phyloP scores from a whole-genome alignment of 306 rosid species.

The Trifolium pratense region DNA sequence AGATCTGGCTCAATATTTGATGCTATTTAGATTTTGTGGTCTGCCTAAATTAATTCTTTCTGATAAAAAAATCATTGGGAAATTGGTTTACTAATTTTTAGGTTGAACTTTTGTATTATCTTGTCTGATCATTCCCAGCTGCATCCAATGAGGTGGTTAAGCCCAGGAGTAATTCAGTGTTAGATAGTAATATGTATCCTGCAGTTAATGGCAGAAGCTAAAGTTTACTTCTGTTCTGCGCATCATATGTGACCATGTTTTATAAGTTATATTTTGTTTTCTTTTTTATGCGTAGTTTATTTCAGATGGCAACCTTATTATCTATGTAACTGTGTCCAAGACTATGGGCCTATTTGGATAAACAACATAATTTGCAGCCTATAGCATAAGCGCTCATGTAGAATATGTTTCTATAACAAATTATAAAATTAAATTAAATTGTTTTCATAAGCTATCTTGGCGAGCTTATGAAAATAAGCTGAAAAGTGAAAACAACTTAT shows the following conservation, averaged over 20 bases:
- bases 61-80: conserved; percentile 1
- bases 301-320: conserved; percentile 13
- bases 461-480: too few species aligned
- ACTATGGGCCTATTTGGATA: too few species aligned
- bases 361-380: too few species aligned
- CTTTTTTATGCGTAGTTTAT: background rate
- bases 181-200: conserved; percentile 5
- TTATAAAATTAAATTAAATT: too few species aligned
- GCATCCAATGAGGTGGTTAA: conserved; percentile 6
- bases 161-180: background rate
- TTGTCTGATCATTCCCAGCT: conserved; percentile 26
- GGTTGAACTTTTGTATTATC: conserved; percentile 17
- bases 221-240: conserved; percentile 11
- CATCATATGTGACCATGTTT: background rate
- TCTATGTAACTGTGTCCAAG: conserved; percentile 4
- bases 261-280: background rate
- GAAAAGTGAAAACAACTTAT: too few species aligned
- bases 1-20: conserved; percentile 20
- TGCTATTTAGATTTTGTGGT: conserved; percentile 31
- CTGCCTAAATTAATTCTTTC: conserved; percentile 5
- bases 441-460: too few species aligned
- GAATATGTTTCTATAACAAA: too few species aligned
- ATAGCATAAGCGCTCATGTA: too few species aligned
- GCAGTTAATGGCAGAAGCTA: conserved; percentile 10
- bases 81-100: conserved; percentile 2